These are phyloP conservation scores for Venturia effusa DNA, from an alignment of 2,329 filamentous ascomycete species.

Conservation along the genomic window DNA sequence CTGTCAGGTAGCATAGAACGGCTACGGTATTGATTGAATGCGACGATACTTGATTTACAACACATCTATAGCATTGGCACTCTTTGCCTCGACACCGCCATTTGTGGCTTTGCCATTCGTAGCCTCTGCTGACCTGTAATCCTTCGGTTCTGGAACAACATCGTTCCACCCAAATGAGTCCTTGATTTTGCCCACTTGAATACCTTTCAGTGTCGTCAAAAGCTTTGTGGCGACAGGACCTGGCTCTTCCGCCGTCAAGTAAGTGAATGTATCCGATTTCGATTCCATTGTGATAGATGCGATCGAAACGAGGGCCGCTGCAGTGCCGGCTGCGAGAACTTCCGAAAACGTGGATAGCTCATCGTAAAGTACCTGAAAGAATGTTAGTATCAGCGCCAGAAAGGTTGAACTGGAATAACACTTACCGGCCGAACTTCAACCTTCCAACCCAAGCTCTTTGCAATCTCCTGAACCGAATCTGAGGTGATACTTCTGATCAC, in stretches of 20 bases:
- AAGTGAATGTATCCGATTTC: conserved; percentile 44
- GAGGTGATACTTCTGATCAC: conserved; percentile 84
- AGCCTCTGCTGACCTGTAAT: conserved; percentile 14
- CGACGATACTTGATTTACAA: not conserved
- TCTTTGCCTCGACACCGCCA: not conserved
- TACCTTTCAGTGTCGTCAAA: conserved; percentile 65
- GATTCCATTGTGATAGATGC: conserved; percentile 71
- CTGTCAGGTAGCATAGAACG: not conserved
- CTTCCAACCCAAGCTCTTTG: conserved; percentile 67
- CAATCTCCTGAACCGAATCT: conserved; percentile 67
- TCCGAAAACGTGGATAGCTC: conserved; percentile 58
- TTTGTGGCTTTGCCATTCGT: not conserved
- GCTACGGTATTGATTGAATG: not conserved
- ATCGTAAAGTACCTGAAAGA: conserved; percentile 47
- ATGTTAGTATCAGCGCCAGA: not conserved
- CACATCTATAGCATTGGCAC: not conserved
- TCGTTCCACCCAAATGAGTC: conserved; percentile 68
- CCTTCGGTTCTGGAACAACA: conserved; percentile 30
- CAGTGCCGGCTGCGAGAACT: conserved; percentile 85
- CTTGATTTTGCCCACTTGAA: conserved; percentile 70
- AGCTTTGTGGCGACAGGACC: conserved; percentile 65
- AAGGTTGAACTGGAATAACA: conserved; percentile 11
- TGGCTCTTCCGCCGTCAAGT: conserved; percentile 49
- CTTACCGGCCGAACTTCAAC: conserved; percentile 63
- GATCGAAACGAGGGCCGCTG: conserved; percentile 83